Evolutionary conservation across 345 rosid species (phyloP).

Genomic region (Camelina hispida): DNA sequence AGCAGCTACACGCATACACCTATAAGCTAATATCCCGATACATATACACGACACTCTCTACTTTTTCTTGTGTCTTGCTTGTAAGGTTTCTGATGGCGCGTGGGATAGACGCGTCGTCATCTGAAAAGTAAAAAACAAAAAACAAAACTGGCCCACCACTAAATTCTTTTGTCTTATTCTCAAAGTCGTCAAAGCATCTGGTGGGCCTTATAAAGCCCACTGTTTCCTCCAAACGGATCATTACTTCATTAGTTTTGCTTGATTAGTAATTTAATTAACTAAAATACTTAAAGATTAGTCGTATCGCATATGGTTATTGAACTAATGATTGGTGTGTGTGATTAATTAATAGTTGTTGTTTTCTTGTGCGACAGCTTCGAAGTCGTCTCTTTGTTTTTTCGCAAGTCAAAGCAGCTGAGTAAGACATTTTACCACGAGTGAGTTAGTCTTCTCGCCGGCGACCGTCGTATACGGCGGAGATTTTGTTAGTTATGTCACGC

Average conservation of each 20-base stretch:
- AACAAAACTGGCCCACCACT: constrained; percentile 28
- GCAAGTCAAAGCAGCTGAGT: constrained; percentile 44
- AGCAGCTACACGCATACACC: constrained; percentile 34
- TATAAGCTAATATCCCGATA: constrained; percentile 14
- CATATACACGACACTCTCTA: constrained; percentile 18
- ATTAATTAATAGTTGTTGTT: constrained; percentile 19
- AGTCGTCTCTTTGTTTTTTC: constrained; percentile 31
- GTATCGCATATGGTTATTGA: background rate
- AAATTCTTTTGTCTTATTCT: constrained; percentile 31
- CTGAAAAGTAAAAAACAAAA: background rate
- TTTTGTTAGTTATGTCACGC: constrained; percentile 36
- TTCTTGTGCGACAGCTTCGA: constrained; percentile 24
- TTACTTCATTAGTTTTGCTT: constrained; percentile 24
- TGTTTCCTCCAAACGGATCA: constrained; percentile 13
- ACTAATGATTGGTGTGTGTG: constrained; percentile 29
- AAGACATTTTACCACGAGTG: constrained; percentile 22
- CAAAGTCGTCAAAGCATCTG: background rate
- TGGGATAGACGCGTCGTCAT: constrained; percentile 28
- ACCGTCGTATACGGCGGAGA: constrained; percentile 32
- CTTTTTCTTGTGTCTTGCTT: background rate
- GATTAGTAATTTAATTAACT: background rate
- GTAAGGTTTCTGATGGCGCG: constrained; percentile 24
- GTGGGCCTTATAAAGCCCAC: constrained; percentile 44
- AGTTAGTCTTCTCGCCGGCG: constrained; percentile 34
- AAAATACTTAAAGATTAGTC: background rate